Evolutionary conservation across 2,329 filamentous ascomycete species (phyloP), one percentile per base, ranked within the genome.

Genomic region (Mycocentrospora acerina): DNA sequence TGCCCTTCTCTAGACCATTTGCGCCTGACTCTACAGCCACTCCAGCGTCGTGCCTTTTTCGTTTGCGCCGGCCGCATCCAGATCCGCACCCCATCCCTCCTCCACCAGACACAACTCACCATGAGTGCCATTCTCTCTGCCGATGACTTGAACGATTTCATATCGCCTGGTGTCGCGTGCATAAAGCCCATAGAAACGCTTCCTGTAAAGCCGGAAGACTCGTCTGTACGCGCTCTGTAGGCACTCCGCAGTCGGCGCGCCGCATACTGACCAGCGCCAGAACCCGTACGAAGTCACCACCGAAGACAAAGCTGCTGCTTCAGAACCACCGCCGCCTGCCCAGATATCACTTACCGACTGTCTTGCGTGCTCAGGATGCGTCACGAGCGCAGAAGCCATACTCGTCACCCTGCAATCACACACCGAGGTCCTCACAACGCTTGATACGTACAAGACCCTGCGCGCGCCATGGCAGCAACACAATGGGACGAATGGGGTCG

Each of bases 131-230:
- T 98, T 60, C 85, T 98, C 59, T 97, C 90, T 40, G 85, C 86
- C 60, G 91, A 98, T 74, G 90, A 96, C 68, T 78, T 98, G 46
- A 98, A 98, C 76, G 93, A 98, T 76, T 98, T 98, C 73, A 98
- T 98, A 66, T 93, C 88, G 40, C 93, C 93, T 11, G 90, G 91
- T 47, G 90, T 98, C 61, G 93, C 93, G 48, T 98, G 93, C 72
- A 97, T 98, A 70, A 97, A 98, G 64, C 93, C 93, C 18, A 79
- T 98, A 64, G 93, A 98, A 69, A 94, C 89, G 2, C 80, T 98
- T 11, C 91, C 93, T 2, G 50, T 50, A 30, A 71, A 79, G 24
- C 68, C 79, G 16, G 66, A 72, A 34, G 69, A 71, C 16, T 54
- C 62, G 37, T 65, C 70, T 46, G 76, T 79, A 66, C 39, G 69